A percentile compares a stretch with the other conserved stretches of the same genome.
These are phyloP conservation scores for Gautieria morchelliformis DNA, from an alignment of 768 basidiomycete genomes.

Conservation along the genomic window DNA sequence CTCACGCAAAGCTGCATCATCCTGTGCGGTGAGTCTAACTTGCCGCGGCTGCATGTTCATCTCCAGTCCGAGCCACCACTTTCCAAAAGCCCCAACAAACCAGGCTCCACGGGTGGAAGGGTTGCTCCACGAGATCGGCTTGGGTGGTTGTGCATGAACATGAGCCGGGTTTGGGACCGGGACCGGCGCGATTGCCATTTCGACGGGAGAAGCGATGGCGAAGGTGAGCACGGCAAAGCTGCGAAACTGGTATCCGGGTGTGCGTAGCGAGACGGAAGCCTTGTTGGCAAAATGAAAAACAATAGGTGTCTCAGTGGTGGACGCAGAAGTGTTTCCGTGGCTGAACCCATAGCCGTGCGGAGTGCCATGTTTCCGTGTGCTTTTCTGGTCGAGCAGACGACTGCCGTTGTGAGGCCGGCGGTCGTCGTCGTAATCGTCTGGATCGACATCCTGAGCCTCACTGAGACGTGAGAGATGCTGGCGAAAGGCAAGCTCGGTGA, in stretches of 20 bases:
- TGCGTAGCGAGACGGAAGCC: constrained; percentile 85
- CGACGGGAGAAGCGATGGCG: constrained; percentile 60
- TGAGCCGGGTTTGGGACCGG: constrained; percentile 10
- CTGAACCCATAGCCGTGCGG: neutral
- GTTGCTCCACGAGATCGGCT: constrained; percentile 30
- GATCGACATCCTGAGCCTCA: constrained; percentile 48
- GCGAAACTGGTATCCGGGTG: constrained; percentile 81
- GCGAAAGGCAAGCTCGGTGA: constrained; percentile 96
- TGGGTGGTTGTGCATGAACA: constrained; percentile 7
- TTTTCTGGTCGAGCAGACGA: constrained; percentile 10
- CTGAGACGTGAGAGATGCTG: constrained; percentile 85
- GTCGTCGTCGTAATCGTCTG: constrained; percentile 24
- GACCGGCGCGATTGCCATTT: constrained; percentile 20
- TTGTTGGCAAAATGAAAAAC: constrained; percentile 83
- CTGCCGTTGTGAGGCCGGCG: constrained; percentile 13
- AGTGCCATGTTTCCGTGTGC: constrained; percentile 11
- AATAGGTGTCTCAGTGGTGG: constrained; percentile 25
- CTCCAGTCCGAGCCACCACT: constrained; percentile 68
- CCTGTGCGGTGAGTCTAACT: constrained; percentile 2
- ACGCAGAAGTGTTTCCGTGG: constrained; percentile 12
- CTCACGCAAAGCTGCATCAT: neutral
- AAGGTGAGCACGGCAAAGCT: constrained; percentile 83
- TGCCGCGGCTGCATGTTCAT: constrained; percentile 6
- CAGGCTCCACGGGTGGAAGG: constrained; percentile 64
- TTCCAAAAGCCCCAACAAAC: constrained; percentile 87